These are phyloP conservation scores for Pinus tabuliformis DNA, from an alignment of 75 land plant species.

Conservation along the genomic window DNA sequence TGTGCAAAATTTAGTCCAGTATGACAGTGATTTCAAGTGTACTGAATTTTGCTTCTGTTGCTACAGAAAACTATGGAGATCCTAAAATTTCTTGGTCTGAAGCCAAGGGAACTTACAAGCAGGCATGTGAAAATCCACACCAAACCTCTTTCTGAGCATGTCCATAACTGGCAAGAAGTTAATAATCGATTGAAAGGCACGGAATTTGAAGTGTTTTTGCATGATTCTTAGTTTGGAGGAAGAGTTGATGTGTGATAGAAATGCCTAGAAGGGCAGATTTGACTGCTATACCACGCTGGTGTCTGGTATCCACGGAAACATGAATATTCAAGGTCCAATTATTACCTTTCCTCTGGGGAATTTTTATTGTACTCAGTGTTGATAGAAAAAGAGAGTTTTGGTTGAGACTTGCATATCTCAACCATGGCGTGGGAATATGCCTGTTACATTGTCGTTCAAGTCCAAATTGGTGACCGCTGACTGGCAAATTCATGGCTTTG, in stretches of 20 bases:
- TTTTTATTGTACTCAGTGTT: neutral
- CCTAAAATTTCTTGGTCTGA: constrained; percentile 52
- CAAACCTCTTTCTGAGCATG: constrained; percentile 37
- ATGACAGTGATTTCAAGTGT: neutral
- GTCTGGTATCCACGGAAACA: neutral
- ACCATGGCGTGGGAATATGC: neutral
- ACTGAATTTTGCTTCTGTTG: neutral
- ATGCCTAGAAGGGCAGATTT: neutral
- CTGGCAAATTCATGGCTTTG: neutral
- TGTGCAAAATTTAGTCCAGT: neutral
- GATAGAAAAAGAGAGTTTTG: neutral
- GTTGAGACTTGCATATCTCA: no score
- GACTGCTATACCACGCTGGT: neutral
- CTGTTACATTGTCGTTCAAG: neutral
- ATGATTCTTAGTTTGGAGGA: neutral
- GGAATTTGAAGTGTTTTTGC: constrained; percentile 37
- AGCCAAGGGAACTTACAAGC: constrained; percentile 35
- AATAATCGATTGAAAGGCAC: constrained; percentile 47
- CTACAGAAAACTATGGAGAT: constrained; percentile 39
- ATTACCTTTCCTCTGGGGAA: neutral
- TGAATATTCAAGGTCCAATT: neutral
- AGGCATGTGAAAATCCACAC: constrained; percentile 77
- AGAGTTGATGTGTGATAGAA: neutral
- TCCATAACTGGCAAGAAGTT: constrained; percentile 64
- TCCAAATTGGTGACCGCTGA: neutral